phyloP scores from a whole-genome alignment of 2,329 filamentous ascomycete species.

The Epichloe brachyelytri region DNA sequence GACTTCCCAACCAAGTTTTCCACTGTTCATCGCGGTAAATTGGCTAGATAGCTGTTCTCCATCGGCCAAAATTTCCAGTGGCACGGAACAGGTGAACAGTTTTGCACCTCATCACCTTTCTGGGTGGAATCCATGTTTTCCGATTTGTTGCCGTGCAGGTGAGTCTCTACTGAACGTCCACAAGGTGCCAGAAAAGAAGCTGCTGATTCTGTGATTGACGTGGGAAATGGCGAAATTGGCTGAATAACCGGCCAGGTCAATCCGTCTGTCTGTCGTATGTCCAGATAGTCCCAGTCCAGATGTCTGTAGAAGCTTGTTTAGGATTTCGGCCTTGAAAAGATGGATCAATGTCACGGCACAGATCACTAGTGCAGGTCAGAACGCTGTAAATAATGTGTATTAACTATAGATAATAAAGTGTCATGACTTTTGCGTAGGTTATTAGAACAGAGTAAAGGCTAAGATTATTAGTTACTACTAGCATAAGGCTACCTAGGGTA shows the following conservation, averaged over 20 bases:
- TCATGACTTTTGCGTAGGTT: no score
- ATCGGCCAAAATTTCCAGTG: slow-evolving; percentile 35
- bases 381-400: no score
- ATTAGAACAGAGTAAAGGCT: no score
- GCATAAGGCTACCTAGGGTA: no score
- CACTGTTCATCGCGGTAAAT: slow-evolving; percentile 23
- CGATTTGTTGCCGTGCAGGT: slow-evolving; percentile 57
- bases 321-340: no score
- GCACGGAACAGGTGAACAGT: slow-evolving; percentile 53
- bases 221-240: slow-evolving; percentile 9
- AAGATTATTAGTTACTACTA: no score
- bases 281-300: no score
- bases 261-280: no score
- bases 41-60: slow-evolving; percentile 17
- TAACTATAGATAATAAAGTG: no score
- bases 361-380: no score
- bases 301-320: no score
- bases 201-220: slow-evolving; percentile 37
- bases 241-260: not conserved
- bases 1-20: not conserved
- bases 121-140: slow-evolving; percentile 51
- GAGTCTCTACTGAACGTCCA: slow-evolving; percentile 35
- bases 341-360: no score
- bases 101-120: slow-evolving; percentile 40
- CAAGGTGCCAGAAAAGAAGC: slow-evolving; percentile 36